Evolutionary conservation across 2,329 filamentous ascomycete genomes (phyloP).

Genomic region (Penicillium sp.): DNA sequence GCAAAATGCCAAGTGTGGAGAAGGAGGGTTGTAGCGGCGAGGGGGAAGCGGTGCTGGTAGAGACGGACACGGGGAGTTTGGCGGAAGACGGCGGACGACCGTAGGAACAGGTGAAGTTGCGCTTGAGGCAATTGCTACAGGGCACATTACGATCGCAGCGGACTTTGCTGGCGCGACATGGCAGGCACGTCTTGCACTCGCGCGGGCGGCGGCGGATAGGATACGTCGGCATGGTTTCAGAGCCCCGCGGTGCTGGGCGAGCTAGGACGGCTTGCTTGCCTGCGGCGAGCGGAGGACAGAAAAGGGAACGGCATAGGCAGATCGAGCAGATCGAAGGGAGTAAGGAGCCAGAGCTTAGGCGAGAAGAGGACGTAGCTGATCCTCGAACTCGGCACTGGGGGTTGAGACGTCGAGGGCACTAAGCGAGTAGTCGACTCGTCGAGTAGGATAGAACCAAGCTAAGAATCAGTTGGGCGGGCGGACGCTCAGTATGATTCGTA

Average conservation of each 20-base stretch:
- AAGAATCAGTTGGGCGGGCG: background rate
- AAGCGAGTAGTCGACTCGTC: background rate
- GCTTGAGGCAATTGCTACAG: slow-evolving; percentile 47
- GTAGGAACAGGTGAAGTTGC: slow-evolving; percentile 46
- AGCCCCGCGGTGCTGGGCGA: slow-evolving; percentile 23
- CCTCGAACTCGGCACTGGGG: background rate
- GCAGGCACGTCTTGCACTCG: slow-evolving; percentile 53
- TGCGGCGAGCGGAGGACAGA: slow-evolving; percentile 18
- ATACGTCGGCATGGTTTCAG: slow-evolving; percentile 37
- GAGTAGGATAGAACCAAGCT: slow-evolving; percentile 2
- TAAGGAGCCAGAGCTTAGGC: slow-evolving; percentile 3
- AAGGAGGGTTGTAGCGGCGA: slow-evolving; percentile 24
- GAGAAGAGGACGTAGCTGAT: slow-evolving; percentile 9
- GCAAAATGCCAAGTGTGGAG: slow-evolving; percentile 19
- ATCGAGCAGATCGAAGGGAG: slow-evolving; percentile 6
- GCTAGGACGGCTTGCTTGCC: slow-evolving; percentile 13
- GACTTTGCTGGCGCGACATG: slow-evolving; percentile 56
- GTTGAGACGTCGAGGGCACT: background rate
- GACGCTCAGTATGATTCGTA: slow-evolving; percentile 3
- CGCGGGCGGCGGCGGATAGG: slow-evolving; percentile 43
- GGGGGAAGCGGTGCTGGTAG: slow-evolving; percentile 20
- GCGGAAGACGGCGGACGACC: slow-evolving; percentile 34
- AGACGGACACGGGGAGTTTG: slow-evolving; percentile 18
- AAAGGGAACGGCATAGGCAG: slow-evolving; percentile 24
- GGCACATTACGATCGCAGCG: slow-evolving; percentile 49